Base-by-base conservation (phyloP, 2,329 filamentous ascomycete species). In the Sporothrix mexicana region DNA sequence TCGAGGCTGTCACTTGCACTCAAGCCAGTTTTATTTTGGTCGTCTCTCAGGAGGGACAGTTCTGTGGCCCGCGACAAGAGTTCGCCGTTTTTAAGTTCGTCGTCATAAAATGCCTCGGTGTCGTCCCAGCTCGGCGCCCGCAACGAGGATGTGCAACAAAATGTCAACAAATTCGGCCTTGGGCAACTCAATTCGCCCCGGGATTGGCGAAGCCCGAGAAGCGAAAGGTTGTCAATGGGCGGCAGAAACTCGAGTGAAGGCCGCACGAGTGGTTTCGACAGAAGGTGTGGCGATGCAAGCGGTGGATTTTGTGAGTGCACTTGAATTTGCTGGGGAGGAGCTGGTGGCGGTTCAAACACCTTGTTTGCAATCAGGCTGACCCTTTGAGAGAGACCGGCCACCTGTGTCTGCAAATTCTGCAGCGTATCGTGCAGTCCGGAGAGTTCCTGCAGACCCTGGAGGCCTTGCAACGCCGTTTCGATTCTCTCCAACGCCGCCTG, bases 321-420 rank as follows among this genome's bases (percentile, higher is more conserved):
- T n/a, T n/a, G n/a, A 6, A 55, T 7, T 13, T 55, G 53, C 20
- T 20, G 53, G 3, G 10, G 20, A 7, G 7, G 53, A 1, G 20
- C 49, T n/a, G 53, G 20, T 12, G 53, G 53, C 20, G 53, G 20
- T 55, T 55, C 53, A 55, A 55, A 55, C 53, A 55, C 53, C 13
- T 55, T 55, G 53, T 55, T 55, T 23, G 53, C 53, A 55, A 55
- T 55, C 5, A 55, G 53, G 10, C 25, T 55, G 8, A 55, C 53
- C 5, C 53, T 20, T 12, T 55, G 53, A 13, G 20, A 55, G 20
- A 55, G n/a, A 23, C 20, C 53, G 53, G 53, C 53, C 20, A 55
- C 53, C 53, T 55, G 53, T 55, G 53, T 23, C 10, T 55, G 53
- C 12, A 55, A 20, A 23, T 10, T 55, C 13, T 55, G 53, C 6